Base-by-base conservation (phyloP, 1,284 basidiomycete species). In the Ustilago vetiveriae region DNA sequence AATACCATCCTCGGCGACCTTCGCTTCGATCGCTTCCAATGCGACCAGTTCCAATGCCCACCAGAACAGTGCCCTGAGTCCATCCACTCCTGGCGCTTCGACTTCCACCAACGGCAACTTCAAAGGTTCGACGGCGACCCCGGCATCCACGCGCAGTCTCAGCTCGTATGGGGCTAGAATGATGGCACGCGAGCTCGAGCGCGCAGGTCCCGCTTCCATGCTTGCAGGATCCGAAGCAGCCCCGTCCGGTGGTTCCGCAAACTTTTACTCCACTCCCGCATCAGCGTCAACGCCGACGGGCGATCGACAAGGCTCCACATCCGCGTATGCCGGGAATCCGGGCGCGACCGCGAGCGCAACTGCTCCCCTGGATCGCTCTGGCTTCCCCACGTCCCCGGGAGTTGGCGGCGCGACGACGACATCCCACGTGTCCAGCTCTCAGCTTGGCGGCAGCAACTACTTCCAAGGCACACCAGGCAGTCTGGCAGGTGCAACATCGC, bases 101-200 rank as follows among this genome's bases (percentile, higher is more conserved):
- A 30, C 24, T 5, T 30, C 55, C 22, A 24, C 37, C 3, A 59
- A 46, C 8, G 52, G 45, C 33, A 19, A 48, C 17, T 22, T 56
- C 2, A 47, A 52, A 16, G 30, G 17, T 27, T 49, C 26, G 3
- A 43, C 40, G 0, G 39, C 59, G 8, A 59, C 65, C 1, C 65
- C 69, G 6, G 65, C 69, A 7, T 68, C 65, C 4, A 62, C 55
- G 26, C 46, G 67, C 27, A 75, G 22, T 22, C 47, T 49, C 65
- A 24, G 50, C 48, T 49, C 46, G 54, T 30, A 75, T 29, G 72
- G 74, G 26, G 48, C 52, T 6, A 54, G 56, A 21, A 67, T 64
- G 46, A 75, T 75, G 72, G 51, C 70, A 1, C 32, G 58, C 3
- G 72, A 75, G 42, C 62, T 75, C 17, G 71, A 75, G 29, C 56